phyloP scores from a whole-genome alignment of 1,284 basidiomycete species.

The Heterobasidion annosum region DNA sequence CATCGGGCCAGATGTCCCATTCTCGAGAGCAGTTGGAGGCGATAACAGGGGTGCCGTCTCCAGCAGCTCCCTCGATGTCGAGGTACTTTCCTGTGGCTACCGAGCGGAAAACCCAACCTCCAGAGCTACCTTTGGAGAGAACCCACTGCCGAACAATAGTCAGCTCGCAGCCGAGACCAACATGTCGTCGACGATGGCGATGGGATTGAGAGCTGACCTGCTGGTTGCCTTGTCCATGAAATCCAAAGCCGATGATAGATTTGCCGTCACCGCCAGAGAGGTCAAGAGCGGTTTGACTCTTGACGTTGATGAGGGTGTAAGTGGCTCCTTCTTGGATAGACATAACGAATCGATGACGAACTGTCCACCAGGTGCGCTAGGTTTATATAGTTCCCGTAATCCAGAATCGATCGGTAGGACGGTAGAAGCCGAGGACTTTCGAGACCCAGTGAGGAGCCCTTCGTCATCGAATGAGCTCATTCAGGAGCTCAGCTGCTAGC shows the following conservation, averaged over 20 bases:
- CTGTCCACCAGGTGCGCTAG: not conserved
- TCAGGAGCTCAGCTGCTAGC: too few relatives aligned
- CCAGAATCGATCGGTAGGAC: too few relatives aligned
- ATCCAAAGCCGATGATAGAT: slow-evolving; percentile 39
- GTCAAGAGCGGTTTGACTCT: slow-evolving; percentile 41
- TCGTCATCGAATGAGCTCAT: too few relatives aligned
- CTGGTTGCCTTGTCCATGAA: slow-evolving; percentile 38
- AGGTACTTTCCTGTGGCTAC: slow-evolving; percentile 28
- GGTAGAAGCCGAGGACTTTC: too few relatives aligned
- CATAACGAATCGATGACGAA: not conserved
- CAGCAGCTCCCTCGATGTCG: slow-evolving; percentile 15
- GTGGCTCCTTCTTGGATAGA: slow-evolving; percentile 1
- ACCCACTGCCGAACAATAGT: not conserved
- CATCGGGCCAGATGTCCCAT: slow-evolving; percentile 13
- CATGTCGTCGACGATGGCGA: not conserved
- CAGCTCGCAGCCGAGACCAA: not conserved
- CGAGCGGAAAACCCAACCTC: slow-evolving; percentile 30
- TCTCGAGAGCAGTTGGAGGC: slow-evolving; percentile 20
- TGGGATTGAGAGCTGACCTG: slow-evolving; percentile 21
- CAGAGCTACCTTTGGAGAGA: not conserved
- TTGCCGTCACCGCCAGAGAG: slow-evolving; percentile 41
- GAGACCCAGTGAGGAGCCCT: too few relatives aligned
- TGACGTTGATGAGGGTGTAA: slow-evolving; percentile 41
- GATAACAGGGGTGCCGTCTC: slow-evolving; percentile 25
- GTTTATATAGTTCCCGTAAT: too few relatives aligned